Conservation (phyloP, 129 eudicot species). For the Centrapalus pauciflorus region DNA sequence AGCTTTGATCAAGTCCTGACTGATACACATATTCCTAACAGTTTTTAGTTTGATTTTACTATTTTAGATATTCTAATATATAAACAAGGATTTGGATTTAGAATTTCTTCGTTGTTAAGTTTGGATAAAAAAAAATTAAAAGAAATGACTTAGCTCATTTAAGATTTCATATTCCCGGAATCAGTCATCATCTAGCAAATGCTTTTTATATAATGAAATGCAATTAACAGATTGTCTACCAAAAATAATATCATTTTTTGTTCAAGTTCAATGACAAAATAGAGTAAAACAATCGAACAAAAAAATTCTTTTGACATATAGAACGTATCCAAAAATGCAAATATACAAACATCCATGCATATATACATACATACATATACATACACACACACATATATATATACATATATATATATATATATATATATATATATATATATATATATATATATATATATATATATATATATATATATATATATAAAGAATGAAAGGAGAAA, state of each 20-base stretch:
- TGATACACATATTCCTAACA: background rate
- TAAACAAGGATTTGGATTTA: too few relatives aligned
- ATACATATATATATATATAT: background rate
- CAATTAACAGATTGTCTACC: background rate
- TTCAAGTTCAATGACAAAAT: background rate
- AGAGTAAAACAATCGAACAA: background rate
- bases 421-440: background rate
- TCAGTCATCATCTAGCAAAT: background rate
- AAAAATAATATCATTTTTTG: background rate
- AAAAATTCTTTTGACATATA: background rate
- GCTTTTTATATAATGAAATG: background rate
- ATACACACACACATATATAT: background rate
- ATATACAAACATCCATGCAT: background rate
- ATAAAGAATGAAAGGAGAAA: background rate
- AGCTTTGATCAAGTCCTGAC: background rate
- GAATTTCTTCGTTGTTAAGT: too few relatives aligned
- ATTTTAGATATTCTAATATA: background rate
- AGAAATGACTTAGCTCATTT: too few relatives aligned
- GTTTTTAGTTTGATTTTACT: background rate
- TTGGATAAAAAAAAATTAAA: too few relatives aligned
- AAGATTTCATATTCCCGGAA: too few relatives aligned
- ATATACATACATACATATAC: background rate
- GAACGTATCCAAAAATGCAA: slow-evolving; percentile 1
- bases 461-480: background rate
- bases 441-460: background rate